Base-by-base conservation (phyloP, 2,329 filamentous ascomycete genomes). In the Mariannaea elegans region DNA sequence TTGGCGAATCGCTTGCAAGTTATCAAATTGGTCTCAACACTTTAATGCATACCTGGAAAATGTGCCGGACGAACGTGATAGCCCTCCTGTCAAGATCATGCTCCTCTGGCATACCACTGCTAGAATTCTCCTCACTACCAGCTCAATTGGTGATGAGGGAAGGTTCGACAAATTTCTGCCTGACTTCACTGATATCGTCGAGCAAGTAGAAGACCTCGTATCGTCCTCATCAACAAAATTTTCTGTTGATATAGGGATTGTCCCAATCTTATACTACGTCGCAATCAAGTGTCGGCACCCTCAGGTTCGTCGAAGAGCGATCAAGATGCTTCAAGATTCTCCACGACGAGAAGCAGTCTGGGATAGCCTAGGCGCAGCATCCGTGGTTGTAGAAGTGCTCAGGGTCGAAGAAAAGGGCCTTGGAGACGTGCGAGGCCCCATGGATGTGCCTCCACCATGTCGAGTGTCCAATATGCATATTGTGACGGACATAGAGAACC, bases 231-330 rank as follows among this genome's bases (percentile, higher is more conserved):
- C 57, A 7, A 59, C 31, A 4, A 34, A 38, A 27, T 60, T 64
- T 24, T 62, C 58, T 0, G 39, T 65, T 8, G 61, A 61, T 2
- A 64, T 64, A 9, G 57, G 60, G 0, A 41, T 63, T 7, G 57
- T 64, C 5, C 61, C 63, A 1, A 29, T 65, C 14, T 14, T 66
- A 4, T 66, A 63, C 45, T 65, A 65, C 24, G 57, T 59, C 9
- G 62, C 46, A 4, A 48, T 65, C 42, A 65, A 66, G 27, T 66
- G 64, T 14, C 63, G 64, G 3, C 56, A 66, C 18, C 64, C 64
- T 0, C 18, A 23, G 3, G 21, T 66, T 3, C 63, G 63, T 19
- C 59, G 64, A 2, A 23, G 47, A 2, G 60, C 64, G 3, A 44
- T 63, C 9, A 5, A 9, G n/a, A 57, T 66, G 38, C 21, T 63